phyloP scores from a whole-genome alignment of 1,139 yeast species.

The Dujonia santamariae region DNA sequence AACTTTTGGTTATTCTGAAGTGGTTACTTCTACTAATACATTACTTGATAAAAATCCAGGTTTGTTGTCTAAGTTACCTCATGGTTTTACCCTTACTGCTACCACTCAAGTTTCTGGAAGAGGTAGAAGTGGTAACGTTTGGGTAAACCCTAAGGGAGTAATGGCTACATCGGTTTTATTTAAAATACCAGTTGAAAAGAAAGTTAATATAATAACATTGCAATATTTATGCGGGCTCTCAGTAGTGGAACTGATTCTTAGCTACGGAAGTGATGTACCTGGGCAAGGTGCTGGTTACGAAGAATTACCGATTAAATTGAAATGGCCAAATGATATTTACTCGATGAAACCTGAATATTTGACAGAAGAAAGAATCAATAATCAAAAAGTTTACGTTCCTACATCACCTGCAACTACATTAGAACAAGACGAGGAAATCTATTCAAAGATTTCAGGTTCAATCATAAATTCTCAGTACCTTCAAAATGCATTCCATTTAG shows the following conservation, averaged over 20 bases:
- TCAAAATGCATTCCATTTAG: constrained; percentile 55
- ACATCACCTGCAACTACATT: constrained; percentile 24
- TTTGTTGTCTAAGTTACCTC: constrained; percentile 58
- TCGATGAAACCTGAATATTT: constrained; percentile 63
- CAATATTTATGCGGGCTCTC: constrained; percentile 89
- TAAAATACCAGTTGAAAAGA: constrained; percentile 48
- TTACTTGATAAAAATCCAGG: constrained; percentile 70
- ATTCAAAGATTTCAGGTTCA: constrained; percentile 80
- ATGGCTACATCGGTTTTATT: constrained; percentile 76
- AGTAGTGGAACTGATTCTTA: constrained; percentile 69
- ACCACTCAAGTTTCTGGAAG: constrained; percentile 86
- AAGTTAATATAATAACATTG: constrained; percentile 60
- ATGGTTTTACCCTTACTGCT: constrained; percentile 72
- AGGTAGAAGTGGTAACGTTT: constrained; percentile 92
- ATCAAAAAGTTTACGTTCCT: too few species aligned
- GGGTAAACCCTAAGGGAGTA: constrained; percentile 95
- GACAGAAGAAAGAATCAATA: constrained; percentile 22
- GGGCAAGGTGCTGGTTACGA: constrained; percentile 55
- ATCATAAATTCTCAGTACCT: constrained; percentile 75
- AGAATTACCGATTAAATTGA: constrained; percentile 74
- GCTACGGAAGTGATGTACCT: constrained; percentile 48
- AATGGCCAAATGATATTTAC: constrained; percentile 97
- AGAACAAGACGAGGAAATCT: constrained; percentile 45
- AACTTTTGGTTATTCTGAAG: constrained; percentile 74
- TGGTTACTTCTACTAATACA: constrained; percentile 82